Evolutionary conservation across 805 yeast species (phyloP), one percentile per base, ranked within the genome.

Genomic region (Lipomyces chichibuensis): DNA sequence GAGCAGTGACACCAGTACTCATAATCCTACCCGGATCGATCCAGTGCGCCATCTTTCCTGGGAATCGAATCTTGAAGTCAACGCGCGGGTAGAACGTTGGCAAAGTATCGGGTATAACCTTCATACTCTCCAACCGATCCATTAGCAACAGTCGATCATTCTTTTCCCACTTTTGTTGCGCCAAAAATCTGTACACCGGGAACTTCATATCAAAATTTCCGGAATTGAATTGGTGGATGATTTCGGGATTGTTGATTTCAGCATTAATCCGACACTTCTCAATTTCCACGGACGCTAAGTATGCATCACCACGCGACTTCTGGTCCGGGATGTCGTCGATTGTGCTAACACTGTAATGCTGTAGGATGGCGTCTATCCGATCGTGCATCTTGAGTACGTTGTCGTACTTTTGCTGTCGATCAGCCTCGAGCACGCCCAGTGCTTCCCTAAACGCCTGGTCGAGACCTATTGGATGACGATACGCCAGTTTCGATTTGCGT

Each of bases 61-160:
- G 88, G 75, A 93, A 93, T 78, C 87, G 87, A 57, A 95, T 75
- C 57, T 85, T 82, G 5, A 94, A 90, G 62, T 90, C 92, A 20
- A 86, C 94, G 69, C 83, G 80, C 23, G 98, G 98, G 9, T 84
- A 88, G 65, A 95, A 78, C 1, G 98, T 92, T 33, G 98, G 95
- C 77, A 95, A 76, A 2, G 98, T 93, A 76, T 95, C 99, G 17
- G 99, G 99, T 66, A 95, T 90, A 55, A 91, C 91, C 55, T 84
- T 84, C 72, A 92, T 80, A 65, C 89, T 87, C 80, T 95, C 99
- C 63, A 95, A 79, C 81, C 98, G 87, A 80, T 95, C 98, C 95
- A 95, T 91, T 62, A 88, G 81, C 61, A 91, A 76, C 91, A 92
- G 89, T 78, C 86, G 85, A 56, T 85, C 88, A 69, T 87, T 82